Evolutionary conservation across 345 rosid species (phyloP).

Genomic region (Iberis pinnata): DNA sequence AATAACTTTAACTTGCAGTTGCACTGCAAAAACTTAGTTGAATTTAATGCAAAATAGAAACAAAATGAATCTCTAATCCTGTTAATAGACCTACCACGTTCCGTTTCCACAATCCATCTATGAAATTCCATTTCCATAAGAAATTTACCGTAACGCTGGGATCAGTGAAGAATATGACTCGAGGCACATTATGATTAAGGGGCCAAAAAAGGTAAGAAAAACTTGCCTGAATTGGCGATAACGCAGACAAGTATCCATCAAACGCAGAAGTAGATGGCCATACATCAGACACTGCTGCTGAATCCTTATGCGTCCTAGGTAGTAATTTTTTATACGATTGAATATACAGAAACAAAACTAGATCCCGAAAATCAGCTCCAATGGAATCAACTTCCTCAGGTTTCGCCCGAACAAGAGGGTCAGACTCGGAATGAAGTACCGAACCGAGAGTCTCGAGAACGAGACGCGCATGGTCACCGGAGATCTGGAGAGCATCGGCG

Average conservation of each 20-base stretch:
- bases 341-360: constrained; percentile 70
- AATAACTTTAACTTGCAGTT: no score
- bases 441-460: constrained; percentile 75
- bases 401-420: constrained; percentile 51
- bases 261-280: constrained; percentile 98
- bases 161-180: background rate
- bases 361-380: constrained; percentile 87
- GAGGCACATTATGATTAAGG: constrained; percentile 1
- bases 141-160: background rate
- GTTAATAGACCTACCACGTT: no score
- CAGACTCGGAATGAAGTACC: constrained; percentile 71
- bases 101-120: no score
- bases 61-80: no score
- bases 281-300: constrained; percentile 84
- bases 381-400: constrained; percentile 48
- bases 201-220: background rate
- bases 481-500: constrained; percentile 82
- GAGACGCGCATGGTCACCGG: constrained; percentile 69
- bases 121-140: background rate
- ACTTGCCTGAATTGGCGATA: constrained; percentile 87
- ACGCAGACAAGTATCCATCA: constrained; percentile 83
- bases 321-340: constrained; percentile 84
- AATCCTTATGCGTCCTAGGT: constrained; percentile 82
- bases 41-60: no score
- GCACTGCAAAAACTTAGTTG: no score